phyloP scores from a whole-genome alignment of 495 filamentous ascomycete genomes.

The Amniculicola lignicola region DNA sequence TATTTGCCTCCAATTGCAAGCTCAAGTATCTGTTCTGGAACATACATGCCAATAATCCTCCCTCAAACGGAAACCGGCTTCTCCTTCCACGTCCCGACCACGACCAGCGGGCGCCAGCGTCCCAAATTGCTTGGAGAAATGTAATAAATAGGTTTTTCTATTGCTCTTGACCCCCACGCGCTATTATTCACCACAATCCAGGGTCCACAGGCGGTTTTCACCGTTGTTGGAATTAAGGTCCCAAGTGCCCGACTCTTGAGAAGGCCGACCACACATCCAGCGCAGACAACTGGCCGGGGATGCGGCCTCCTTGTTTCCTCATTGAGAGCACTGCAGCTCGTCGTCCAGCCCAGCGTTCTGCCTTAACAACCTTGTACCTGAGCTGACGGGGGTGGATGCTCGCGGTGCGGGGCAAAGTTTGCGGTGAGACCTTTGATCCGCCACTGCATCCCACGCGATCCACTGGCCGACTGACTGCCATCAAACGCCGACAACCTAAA shows the following conservation, averaged over 20 bases:
- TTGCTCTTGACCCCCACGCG: slow-evolving; percentile 31
- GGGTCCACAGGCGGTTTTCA: not conserved
- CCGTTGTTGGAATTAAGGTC: no score
- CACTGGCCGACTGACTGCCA: slow-evolving; percentile 1
- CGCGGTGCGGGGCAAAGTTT: slow-evolving; percentile 26
- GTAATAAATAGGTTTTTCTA: no score
- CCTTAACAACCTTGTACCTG: not conserved
- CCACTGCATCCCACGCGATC: slow-evolving; percentile 30
- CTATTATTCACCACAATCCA: slow-evolving; percentile 25
- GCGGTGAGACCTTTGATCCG: slow-evolving; percentile 15
- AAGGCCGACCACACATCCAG: not conserved
- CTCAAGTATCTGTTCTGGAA: no score
- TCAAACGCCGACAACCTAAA: slow-evolving; percentile 27
- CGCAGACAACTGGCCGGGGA: no score
- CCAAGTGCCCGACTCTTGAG: not conserved
- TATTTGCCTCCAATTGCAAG: not conserved
- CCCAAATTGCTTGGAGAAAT: not conserved
- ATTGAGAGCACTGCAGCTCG: no score
- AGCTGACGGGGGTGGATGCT: not conserved
- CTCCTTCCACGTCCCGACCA: not conserved
- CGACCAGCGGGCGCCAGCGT: no score
- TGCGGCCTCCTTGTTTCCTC: no score
- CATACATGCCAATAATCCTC: not conserved
- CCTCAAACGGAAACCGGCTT: not conserved
- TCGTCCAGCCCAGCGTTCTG: not conserved